phyloP scores from a whole-genome alignment of 1,284 basidiomycete genomes.

The Malassezia dermatis region DNA sequence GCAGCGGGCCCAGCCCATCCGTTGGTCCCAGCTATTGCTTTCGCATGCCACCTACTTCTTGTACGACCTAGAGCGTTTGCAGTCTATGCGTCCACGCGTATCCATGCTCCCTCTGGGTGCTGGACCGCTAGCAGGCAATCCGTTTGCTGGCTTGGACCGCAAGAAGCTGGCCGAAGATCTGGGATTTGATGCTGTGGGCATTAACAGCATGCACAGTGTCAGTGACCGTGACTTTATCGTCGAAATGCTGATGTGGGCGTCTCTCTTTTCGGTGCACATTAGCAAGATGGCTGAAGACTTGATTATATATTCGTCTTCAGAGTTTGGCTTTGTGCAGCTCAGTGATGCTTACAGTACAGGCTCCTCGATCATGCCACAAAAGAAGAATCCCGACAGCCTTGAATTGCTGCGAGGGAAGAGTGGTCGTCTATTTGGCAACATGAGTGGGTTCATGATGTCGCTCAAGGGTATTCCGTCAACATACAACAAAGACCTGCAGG shows the following conservation, averaged over 20 bases:
- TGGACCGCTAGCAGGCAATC: slow-evolving; percentile 90
- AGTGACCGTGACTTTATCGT: slow-evolving; percentile 93
- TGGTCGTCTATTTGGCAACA: slow-evolving; percentile 78
- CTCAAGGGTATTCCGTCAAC: slow-evolving; percentile 93
- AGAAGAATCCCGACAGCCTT: slow-evolving; percentile 95
- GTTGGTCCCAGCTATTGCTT: slow-evolving; percentile 92
- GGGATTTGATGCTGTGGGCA: slow-evolving; percentile 42
- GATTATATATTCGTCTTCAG: slow-evolving; percentile 89
- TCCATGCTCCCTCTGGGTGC: slow-evolving; percentile 86
- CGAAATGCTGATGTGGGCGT: slow-evolving; percentile 94
- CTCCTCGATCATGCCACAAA: slow-evolving; percentile 98
- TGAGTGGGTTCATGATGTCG: slow-evolving; percentile 97
- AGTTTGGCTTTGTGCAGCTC: slow-evolving; percentile 86
- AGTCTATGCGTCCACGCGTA: slow-evolving; percentile 61
- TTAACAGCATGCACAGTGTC: slow-evolving; percentile 57
- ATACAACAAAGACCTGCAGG: slow-evolving; percentile 98
- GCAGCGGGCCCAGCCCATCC: slow-evolving; percentile 80
- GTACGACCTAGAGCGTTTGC: slow-evolving; percentile 74
- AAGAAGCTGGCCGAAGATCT: slow-evolving; percentile 42
- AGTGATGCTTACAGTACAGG: slow-evolving; percentile 97
- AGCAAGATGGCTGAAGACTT: slow-evolving; percentile 90
- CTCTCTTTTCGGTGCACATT: slow-evolving; percentile 81
- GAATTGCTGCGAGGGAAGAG: slow-evolving; percentile 90
- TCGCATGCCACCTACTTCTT: slow-evolving; percentile 88
- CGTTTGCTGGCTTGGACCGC: slow-evolving; percentile 55